Percentiles rank a stretch among this genome's conserved stretches.
Evolutionary conservation across 371 early-diverging fungal genomes (phyloP).

Genomic region (Funneliformis caledonium): DNA sequence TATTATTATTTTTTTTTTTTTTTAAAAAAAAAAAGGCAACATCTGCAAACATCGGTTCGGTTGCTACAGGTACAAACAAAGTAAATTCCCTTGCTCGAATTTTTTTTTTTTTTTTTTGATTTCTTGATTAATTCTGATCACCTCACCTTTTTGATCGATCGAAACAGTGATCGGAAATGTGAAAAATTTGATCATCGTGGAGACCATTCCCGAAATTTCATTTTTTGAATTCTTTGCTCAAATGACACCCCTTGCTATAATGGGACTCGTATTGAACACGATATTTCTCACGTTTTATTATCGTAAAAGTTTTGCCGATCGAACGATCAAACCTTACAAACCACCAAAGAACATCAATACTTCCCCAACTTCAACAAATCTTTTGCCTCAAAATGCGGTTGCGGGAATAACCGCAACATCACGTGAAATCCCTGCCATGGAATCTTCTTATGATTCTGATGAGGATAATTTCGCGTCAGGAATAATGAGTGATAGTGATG

Average conservation of each 20-base stretch:
- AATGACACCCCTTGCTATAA: constrained; percentile 34
- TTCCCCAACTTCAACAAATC: background rate
- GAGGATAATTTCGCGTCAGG: background rate
- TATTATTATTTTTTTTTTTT: background rate
- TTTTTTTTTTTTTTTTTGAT: background rate
- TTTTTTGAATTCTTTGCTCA: constrained; percentile 21
- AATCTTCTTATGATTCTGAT: background rate
- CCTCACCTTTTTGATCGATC: background rate
- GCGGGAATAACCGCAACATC: background rate
- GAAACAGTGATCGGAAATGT: constrained; percentile 36
- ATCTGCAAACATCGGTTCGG: constrained; percentile 41
- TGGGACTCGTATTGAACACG: constrained; percentile 36
- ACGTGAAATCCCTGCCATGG: background rate
- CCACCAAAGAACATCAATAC: background rate
- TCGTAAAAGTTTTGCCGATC: background rate
- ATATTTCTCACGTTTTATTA: constrained; percentile 36
- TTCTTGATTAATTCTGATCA: background rate
- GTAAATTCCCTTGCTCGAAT: background rate
- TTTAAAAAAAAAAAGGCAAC: constrained; percentile 25
- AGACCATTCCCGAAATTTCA: constrained; percentile 6
- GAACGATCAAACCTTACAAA: background rate
- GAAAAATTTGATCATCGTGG: constrained; percentile 37
- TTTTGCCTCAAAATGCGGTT: background rate
- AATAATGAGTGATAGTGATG: constrained; percentile 1
- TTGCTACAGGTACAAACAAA: constrained; percentile 19